Percentiles rank a stretch among this genome's conserved stretches.
Evolutionary conservation across 2,329 filamentous ascomycete genomes (phyloP).

Genomic region (Aspergillus quadrilineatus): DNA sequence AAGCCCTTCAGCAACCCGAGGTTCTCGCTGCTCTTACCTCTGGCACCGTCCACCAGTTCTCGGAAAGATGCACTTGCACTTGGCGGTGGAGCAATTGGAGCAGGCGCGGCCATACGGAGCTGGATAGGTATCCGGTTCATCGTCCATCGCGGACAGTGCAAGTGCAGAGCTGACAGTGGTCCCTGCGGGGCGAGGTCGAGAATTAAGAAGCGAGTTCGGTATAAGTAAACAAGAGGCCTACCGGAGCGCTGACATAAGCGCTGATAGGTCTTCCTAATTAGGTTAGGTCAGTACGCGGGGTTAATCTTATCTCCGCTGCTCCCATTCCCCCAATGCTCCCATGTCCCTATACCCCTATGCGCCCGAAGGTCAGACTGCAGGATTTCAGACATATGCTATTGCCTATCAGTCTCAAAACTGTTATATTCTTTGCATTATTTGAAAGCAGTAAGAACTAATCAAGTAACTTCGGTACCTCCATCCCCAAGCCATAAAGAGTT

Average conservation of each 20-base stretch:
- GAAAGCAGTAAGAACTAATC: no score
- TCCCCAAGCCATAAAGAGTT: no score
- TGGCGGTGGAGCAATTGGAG: conserved; percentile 25
- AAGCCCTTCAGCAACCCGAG: background rate
- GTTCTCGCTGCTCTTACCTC: conserved; percentile 6
- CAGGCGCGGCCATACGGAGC: conserved; percentile 20
- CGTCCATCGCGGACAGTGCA: background rate
- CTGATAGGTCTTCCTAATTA: no score
- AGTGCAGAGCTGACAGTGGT: background rate
- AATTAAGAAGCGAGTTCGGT: no score
- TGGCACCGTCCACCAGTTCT: conserved; percentile 6
- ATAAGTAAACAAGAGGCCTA: background rate
- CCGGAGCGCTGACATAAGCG: background rate
- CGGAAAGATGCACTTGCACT: conserved; percentile 26
- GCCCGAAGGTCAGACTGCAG: no score
- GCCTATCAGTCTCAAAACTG: no score
- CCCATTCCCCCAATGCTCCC: no score
- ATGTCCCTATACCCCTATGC: no score
- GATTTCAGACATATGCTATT: no score
- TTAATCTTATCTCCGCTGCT: background rate
- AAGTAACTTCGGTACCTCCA: no score
- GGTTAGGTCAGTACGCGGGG: background rate
- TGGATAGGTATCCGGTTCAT: conserved; percentile 2
- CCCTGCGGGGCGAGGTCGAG: no score
- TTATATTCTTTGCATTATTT: no score